Evolutionary conservation across 2,329 filamentous ascomycete genomes (phyloP).

Genomic region (Colletotrichum somersetense): DNA sequence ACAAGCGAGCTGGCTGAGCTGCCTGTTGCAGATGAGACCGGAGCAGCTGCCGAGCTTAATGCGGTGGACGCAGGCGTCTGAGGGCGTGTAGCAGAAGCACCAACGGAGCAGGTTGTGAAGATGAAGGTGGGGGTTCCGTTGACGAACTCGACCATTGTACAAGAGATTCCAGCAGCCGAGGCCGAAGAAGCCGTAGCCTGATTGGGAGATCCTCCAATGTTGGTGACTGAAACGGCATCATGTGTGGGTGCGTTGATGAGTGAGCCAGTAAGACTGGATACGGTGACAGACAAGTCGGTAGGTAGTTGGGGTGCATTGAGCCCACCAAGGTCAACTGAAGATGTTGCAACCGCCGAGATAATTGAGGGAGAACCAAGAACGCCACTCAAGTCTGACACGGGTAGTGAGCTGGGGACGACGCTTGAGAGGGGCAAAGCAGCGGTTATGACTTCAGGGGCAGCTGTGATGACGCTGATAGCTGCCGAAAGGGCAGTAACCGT

Average conservation of each 20-base stretch:
- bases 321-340: not conserved
- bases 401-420: not conserved
- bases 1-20: not conserved
- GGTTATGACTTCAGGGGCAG: not conserved
- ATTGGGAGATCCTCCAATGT: not conserved
- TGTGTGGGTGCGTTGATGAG: not conserved
- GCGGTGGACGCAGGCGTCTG: not conserved
- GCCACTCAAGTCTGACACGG: not conserved
- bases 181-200: not conserved
- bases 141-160: conserved; percentile 20
- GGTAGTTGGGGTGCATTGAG: conserved; percentile 32
- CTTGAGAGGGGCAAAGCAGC: not conserved
- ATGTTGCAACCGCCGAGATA: not conserved
- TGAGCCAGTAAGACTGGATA: not conserved
- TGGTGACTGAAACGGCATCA: not conserved
- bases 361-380: not conserved
- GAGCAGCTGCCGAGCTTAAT: not conserved
- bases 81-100: not conserved
- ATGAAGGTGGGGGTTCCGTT: conserved; percentile 27
- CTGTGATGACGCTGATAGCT: not conserved
- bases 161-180: not conserved
- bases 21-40: not conserved
- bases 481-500: not conserved
- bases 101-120: not conserved
- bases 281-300: not conserved